A percentile compares a stretch with the other conserved stretches of the same genome.
Evolutionary conservation across 768 basidiomycete genomes (phyloP).

Genomic region (Paxillus ammoniavirescens): DNA sequence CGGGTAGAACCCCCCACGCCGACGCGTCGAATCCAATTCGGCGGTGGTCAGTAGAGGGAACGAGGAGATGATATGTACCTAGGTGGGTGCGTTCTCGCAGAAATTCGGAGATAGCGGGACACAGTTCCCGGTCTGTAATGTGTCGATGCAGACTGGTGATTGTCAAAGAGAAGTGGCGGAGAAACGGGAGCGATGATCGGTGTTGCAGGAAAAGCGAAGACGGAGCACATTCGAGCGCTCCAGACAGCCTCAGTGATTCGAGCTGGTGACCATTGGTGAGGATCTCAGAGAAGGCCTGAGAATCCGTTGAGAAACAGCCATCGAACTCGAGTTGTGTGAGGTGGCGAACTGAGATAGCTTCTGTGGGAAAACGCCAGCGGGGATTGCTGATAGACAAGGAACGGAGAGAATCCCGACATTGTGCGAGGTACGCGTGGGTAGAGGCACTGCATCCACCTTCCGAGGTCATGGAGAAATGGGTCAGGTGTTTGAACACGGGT

Average conservation of each 20-base stretch:
- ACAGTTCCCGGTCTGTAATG: constrained; percentile 56
- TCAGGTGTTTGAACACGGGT: constrained; percentile 53
- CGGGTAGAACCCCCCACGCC: constrained; percentile 69
- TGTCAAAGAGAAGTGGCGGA: constrained; percentile 61
- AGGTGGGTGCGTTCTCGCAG: constrained; percentile 54
- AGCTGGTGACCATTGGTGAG: constrained; percentile 61
- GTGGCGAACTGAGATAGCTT: constrained; percentile 56
- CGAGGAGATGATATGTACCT: constrained; percentile 51
- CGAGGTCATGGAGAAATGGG: constrained; percentile 56
- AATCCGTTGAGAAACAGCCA: constrained; percentile 50
- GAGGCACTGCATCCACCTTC: constrained; percentile 39
- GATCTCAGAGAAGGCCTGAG: constrained; percentile 56
- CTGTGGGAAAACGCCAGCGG: constrained; percentile 56
- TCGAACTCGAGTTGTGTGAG: constrained; percentile 63
- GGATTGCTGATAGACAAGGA: constrained; percentile 54
- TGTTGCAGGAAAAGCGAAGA: constrained; percentile 50
- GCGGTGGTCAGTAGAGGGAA: constrained; percentile 42
- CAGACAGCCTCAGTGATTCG: constrained; percentile 56
- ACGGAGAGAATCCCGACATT: constrained; percentile 52
- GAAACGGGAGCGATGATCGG: constrained; percentile 51
- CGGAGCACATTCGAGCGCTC: constrained; percentile 49
- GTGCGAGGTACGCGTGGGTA: constrained; percentile 47
- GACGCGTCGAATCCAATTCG: constrained; percentile 67
- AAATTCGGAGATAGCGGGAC: constrained; percentile 68
- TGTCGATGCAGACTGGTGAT: constrained; percentile 44